phyloP scores from a whole-genome alignment of 345 rosid genomes.

The Raphanus sativus region DNA sequence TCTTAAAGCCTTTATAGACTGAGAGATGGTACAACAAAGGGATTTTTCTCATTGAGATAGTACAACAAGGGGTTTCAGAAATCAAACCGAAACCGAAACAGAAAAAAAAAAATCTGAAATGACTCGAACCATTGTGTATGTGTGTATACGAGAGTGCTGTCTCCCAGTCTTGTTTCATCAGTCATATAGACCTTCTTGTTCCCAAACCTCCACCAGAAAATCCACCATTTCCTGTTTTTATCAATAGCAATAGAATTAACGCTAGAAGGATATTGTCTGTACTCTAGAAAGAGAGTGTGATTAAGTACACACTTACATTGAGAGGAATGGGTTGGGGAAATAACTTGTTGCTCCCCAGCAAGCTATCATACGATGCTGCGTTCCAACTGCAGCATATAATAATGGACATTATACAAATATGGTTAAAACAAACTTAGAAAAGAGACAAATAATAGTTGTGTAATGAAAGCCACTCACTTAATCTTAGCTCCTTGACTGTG shows the following conservation, averaged over 20 bases:
- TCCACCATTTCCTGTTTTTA: constrained; percentile 83
- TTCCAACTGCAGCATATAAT: constrained; percentile 67
- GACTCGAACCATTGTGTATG: constrained; percentile 13
- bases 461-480: constrained; percentile 50
- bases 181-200: constrained; percentile 86
- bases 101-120: constrained; percentile 23
- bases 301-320: constrained; percentile 45
- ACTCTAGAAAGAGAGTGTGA: background rate
- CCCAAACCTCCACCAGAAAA: constrained; percentile 90
- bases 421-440: background rate
- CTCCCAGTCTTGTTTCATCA: constrained; percentile 37
- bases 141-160: background rate
- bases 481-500: constrained; percentile 55
- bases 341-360: constrained; percentile 82
- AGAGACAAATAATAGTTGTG: background rate
- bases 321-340: constrained; percentile 80
- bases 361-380: constrained; percentile 61
- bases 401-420: background rate
- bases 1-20: background rate
- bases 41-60: constrained; percentile 17
- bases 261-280: background rate
- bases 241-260: background rate
- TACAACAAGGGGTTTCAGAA: constrained; percentile 26
- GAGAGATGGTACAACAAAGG: constrained; percentile 9
- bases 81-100: background rate